A percentile compares a stretch with the other conserved stretches of the same genome.
These are phyloP conservation scores for Bipolaris gigantea DNA, from an alignment of 2,329 filamentous ascomycete genomes.

Conservation along the genomic window DNA sequence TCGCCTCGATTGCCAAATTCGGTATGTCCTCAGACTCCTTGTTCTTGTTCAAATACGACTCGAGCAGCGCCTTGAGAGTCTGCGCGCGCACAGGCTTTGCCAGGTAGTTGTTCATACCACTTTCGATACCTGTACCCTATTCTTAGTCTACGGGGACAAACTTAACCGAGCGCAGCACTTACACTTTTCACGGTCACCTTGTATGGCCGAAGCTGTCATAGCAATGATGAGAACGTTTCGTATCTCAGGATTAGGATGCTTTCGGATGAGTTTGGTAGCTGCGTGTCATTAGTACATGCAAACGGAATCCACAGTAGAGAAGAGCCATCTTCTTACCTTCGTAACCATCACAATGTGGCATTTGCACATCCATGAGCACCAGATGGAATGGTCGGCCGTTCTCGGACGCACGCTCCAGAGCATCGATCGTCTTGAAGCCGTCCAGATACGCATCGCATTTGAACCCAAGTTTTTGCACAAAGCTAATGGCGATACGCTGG, in stretches of 20 bases:
- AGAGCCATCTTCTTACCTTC: conserved; percentile 51
- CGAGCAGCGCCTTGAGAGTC: conserved; percentile 80
- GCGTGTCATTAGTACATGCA: conserved; percentile 13
- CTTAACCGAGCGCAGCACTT: background rate
- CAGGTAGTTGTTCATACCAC: conserved; percentile 96
- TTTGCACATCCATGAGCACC: conserved; percentile 94
- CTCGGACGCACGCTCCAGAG: conserved; percentile 70
- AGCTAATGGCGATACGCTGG: conserved; percentile 89
- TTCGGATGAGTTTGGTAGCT: conserved; percentile 79
- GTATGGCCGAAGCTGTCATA: conserved; percentile 94
- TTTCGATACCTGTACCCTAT: conserved; percentile 63
- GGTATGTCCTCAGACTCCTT: conserved; percentile 42
- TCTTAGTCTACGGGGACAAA: too few relatives aligned
- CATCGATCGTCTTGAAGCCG: conserved; percentile 83
- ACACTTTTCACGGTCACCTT: conserved; percentile 83
- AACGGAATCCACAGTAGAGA: background rate
- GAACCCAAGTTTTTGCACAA: conserved; percentile 83
- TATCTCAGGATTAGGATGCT: conserved; percentile 74
- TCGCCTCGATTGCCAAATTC: conserved; percentile 52
- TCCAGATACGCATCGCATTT: conserved; percentile 88
- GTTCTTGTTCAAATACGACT: conserved; percentile 63
- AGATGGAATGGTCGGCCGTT: conserved; percentile 82
- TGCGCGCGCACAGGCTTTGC: conserved; percentile 93
- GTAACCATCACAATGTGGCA: conserved; percentile 91
- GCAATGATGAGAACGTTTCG: conserved; percentile 88